Evolutionary conservation across 2,329 filamentous ascomycete genomes (phyloP).

Genomic region (Aspergillus ochraceus): DNA sequence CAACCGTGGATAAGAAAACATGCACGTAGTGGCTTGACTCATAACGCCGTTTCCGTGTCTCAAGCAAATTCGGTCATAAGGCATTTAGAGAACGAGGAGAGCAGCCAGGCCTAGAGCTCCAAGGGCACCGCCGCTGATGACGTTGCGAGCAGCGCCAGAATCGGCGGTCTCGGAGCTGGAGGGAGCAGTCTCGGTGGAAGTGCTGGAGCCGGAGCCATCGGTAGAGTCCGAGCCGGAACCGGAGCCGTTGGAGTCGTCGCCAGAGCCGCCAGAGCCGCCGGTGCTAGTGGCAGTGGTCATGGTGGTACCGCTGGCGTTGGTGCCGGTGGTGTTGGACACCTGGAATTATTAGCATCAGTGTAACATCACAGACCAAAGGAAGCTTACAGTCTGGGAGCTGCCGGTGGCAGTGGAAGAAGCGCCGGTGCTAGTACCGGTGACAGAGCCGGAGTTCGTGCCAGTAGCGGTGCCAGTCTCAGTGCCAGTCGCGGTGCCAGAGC

Average conservation of each 20-base stretch:
- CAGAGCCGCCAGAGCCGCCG: constrained; percentile 7
- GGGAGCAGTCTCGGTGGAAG: constrained; percentile 15
- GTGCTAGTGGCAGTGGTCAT: constrained; percentile 10
- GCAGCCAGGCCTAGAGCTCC: constrained; percentile 46
- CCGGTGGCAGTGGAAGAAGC: constrained; percentile 14
- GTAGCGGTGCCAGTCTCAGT: constrained; percentile 20
- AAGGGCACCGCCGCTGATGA: constrained; percentile 32
- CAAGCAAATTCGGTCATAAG: constrained; percentile 1
- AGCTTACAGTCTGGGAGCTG: constrained; percentile 3
- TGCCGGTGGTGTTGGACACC: constrained; percentile 9
- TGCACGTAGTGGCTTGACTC: constrained; percentile 5
- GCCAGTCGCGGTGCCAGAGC: constrained; percentile 22
- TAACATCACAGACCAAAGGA: not conserved
- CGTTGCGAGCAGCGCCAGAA: constrained; percentile 32
- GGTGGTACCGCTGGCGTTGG: constrained; percentile 6
- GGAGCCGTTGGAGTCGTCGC: constrained; percentile 14
- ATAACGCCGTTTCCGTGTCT: constrained; percentile 1
- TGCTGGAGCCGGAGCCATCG: constrained; percentile 17
- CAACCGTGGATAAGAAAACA: constrained; percentile 3
- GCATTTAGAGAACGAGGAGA: constrained; percentile 40
- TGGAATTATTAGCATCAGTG: not conserved
- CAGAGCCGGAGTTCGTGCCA: constrained; percentile 16
- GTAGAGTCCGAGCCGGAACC: constrained; percentile 13
- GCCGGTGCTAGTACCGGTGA: constrained; percentile 13
- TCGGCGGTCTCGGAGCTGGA: constrained; percentile 17